Evolutionary conservation across 805 yeast species (phyloP).

Genomic region (Kuraishia hungarica): DNA sequence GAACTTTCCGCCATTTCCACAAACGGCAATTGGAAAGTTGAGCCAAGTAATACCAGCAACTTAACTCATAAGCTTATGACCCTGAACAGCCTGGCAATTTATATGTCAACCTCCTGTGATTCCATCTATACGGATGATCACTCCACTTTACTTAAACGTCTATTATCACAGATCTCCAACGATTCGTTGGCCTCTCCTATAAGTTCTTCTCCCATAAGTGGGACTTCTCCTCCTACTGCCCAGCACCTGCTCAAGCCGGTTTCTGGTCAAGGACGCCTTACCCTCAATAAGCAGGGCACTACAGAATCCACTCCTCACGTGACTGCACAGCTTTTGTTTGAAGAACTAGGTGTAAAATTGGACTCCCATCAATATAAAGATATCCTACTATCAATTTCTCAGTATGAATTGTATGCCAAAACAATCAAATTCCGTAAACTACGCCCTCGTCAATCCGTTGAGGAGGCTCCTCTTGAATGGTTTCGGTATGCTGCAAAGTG

Average conservation of each 20-base stretch:
- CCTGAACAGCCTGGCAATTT: conserved; percentile 64
- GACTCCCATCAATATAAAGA: conserved; percentile 83
- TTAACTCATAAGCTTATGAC: conserved; percentile 79
- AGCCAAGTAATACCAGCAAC: conserved; percentile 38
- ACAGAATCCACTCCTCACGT: conserved; percentile 63
- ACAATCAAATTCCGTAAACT: conserved; percentile 66
- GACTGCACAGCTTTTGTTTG: conserved; percentile 67
- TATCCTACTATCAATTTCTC: conserved; percentile 71
- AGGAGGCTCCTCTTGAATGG: conserved; percentile 75
- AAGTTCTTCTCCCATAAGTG: too few relatives aligned
- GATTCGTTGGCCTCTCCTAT: too few relatives aligned
- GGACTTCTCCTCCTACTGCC: conserved; percentile 11
- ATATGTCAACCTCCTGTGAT: conserved; percentile 69
- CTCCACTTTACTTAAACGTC: conserved; percentile 30
- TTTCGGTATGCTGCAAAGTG: conserved; percentile 71
- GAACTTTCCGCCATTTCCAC: conserved; percentile 92
- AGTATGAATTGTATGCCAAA: conserved; percentile 67
- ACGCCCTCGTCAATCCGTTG: conserved; percentile 49
- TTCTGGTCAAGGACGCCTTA: conserved; percentile 76
- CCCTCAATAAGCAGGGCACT: conserved; percentile 71
- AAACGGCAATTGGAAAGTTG: conserved; percentile 59
- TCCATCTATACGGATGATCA: conserved; percentile 40
- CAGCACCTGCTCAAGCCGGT: conserved; percentile 79
- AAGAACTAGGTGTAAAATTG: conserved; percentile 80
- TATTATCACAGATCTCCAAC: conserved; percentile 28